Percentiles rank a stretch among this genome's conserved stretches.
phyloP scores from a whole-genome alignment of 2,329 filamentous ascomycete species.

The Lojkania enalia region DNA sequence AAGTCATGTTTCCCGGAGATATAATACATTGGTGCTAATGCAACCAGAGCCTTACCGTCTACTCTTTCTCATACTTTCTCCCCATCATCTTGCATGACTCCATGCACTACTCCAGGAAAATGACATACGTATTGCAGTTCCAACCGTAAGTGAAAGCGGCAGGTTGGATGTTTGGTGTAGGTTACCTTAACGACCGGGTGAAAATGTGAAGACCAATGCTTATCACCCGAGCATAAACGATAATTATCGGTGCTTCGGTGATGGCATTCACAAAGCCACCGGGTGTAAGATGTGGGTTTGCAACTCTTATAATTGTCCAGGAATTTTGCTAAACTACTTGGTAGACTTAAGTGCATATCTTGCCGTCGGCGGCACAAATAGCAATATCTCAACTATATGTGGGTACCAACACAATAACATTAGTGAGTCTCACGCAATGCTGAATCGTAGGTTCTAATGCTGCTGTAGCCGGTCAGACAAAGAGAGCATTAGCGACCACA shows the following conservation, averaged over 20 bases:
- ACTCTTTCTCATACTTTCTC: conserved; percentile 35
- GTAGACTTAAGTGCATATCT: conserved; percentile 2
- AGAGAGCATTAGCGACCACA: conserved; percentile 15
- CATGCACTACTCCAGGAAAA: conserved; percentile 32
- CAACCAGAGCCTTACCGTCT: conserved; percentile 30
- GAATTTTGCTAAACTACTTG: no score
- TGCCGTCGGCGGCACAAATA: conserved; percentile 13
- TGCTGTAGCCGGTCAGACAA: conserved; percentile 15
- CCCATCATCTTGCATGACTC: conserved; percentile 36
- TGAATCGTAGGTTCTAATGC: background rate
- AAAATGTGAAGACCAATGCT: conserved; percentile 13
- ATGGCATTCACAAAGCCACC: conserved; percentile 16
- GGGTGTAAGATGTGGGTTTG: conserved; percentile 6
- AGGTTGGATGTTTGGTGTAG: conserved; percentile 18
- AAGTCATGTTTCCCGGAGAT: conserved; percentile 16
- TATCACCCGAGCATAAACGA: conserved; percentile 9
- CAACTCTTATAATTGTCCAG: no score
- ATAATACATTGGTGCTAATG: no score
- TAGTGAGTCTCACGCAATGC: conserved; percentile 6
- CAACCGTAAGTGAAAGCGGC: conserved; percentile 33
- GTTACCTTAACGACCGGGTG: conserved; percentile 13
- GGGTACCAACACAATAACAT: conserved; percentile 18
- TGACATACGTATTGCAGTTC: conserved; percentile 30
- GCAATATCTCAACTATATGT: conserved; percentile 14
- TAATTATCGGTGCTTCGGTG: conserved; percentile 8